Conservation (phyloP, 495 filamentous ascomycete species). For the Xylaria sp. region DNA sequence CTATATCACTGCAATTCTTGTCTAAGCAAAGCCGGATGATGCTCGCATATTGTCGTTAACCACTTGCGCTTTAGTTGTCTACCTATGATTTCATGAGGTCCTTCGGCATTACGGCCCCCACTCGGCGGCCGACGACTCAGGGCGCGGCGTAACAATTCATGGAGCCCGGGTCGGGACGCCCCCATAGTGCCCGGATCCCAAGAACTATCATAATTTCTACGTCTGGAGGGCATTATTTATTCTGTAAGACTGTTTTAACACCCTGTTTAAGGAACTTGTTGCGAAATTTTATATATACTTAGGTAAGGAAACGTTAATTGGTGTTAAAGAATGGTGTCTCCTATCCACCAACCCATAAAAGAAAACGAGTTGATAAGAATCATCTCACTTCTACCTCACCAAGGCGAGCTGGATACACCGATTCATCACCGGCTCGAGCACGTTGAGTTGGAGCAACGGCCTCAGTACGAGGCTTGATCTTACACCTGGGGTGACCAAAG, state of each 20-base stretch:
- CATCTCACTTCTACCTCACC: constrained; percentile 7
- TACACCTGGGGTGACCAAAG: constrained; percentile 35
- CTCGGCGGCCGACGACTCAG: background rate
- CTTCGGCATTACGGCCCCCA: background rate
- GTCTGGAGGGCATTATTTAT: background rate
- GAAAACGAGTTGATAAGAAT: constrained; percentile 8
- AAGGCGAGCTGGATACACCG: background rate
- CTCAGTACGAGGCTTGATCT: constrained; percentile 32
- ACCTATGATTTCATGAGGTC: background rate
- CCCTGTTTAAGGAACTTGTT: background rate
- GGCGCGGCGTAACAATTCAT: background rate
- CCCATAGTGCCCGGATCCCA: background rate
- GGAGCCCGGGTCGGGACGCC: background rate
- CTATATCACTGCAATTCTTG: background rate
- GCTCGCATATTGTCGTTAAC: background rate
- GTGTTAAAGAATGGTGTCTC: background rate
- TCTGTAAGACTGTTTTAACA: background rate
- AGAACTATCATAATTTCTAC: background rate
- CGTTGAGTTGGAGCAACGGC: constrained; percentile 5
- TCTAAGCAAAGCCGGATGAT: background rate
- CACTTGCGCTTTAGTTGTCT: background rate
- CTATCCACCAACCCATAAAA: background rate
- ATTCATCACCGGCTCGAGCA: constrained; percentile 2
- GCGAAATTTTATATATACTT: background rate
- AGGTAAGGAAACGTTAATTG: background rate